Conservation (phyloP, 768 basidiomycete genomes). For the Lactarius psammicola region DNA sequence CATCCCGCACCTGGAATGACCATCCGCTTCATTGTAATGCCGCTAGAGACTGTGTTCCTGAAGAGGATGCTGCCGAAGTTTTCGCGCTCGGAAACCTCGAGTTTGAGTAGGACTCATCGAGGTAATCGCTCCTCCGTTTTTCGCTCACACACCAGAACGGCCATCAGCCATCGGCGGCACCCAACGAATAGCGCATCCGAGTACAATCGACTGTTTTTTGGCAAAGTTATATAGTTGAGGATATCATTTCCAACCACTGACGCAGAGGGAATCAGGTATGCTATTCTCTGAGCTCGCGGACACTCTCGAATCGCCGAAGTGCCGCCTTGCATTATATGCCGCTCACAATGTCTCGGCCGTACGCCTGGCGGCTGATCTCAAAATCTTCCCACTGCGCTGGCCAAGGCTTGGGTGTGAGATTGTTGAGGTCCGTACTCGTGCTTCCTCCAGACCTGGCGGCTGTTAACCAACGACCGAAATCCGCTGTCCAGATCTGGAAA, state of each 20-base stretch:
- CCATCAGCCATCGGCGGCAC: conserved; percentile 48
- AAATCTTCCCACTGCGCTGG: conserved; percentile 40
- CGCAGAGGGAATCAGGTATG: conserved; percentile 33
- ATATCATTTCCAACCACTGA: not conserved
- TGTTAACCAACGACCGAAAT: not conserved
- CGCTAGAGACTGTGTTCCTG: conserved; percentile 41
- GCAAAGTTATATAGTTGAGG: conserved; percentile 17
- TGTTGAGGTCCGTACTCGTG: conserved; percentile 38
- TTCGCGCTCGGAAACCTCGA: conserved; percentile 39
- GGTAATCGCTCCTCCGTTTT: not conserved
- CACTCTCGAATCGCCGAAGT: conserved; percentile 36
- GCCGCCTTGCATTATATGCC: conserved; percentile 42
- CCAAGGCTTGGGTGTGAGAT: conserved; percentile 47
- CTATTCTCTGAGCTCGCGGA: conserved; percentile 45
- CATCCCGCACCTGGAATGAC: conserved; percentile 45
- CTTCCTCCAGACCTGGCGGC: not conserved
- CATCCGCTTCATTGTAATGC: conserved; percentile 46
- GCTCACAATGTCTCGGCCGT: conserved; percentile 47
- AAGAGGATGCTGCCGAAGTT: conserved; percentile 38
- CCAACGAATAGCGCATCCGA: conserved; percentile 41
- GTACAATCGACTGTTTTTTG: conserved; percentile 45
- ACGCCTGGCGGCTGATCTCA: conserved; percentile 39
- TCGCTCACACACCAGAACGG: not conserved
- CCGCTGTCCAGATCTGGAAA: conserved; percentile 40
- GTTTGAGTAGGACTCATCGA: conserved; percentile 35